phyloP scores from a whole-genome alignment of 2,329 filamentous ascomycete genomes.

The Diaporthe helianthi region DNA sequence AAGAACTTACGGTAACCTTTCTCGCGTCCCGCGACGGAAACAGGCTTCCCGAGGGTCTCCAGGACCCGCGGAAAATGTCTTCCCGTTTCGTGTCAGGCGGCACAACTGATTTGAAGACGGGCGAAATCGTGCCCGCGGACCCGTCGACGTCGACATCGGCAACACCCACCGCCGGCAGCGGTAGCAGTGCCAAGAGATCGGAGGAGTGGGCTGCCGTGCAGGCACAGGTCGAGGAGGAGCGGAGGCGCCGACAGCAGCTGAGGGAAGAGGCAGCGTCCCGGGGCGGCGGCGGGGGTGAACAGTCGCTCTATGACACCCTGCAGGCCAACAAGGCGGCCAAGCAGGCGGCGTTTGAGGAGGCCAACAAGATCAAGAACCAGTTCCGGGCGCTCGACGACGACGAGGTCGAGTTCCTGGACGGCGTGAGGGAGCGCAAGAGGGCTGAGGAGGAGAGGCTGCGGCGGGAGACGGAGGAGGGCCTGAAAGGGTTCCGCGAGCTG shows the following conservation, averaged over 20 bases:
- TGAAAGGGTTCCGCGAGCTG: slow-evolving; percentile 62
- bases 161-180: slow-evolving; percentile 9
- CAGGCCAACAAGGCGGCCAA: slow-evolving; percentile 88
- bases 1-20: not conserved
- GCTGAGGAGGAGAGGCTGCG: slow-evolving; percentile 61
- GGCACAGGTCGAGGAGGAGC: slow-evolving; percentile 67
- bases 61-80: slow-evolving; percentile 48
- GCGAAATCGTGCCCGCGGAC: slow-evolving; percentile 37
- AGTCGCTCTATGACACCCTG: slow-evolving; percentile 75
- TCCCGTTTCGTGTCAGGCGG: slow-evolving; percentile 64
- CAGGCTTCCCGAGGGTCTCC: not conserved
- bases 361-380: slow-evolving; percentile 74
- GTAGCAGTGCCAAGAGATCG: slow-evolving; percentile 39
- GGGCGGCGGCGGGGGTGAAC: slow-evolving; percentile 50
- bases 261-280: slow-evolving; percentile 40
- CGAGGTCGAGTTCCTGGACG: slow-evolving; percentile 77
- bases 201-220: slow-evolving; percentile 71
- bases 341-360: slow-evolving; percentile 82
- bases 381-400: slow-evolving; percentile 80
- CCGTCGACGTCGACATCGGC: not conserved
- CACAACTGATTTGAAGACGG: slow-evolving; percentile 52
- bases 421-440: slow-evolving; percentile 57
- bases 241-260: slow-evolving; percentile 58
- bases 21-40: too few species aligned
- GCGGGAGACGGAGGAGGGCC: slow-evolving; percentile 63